Base-by-base conservation (phyloP, 768 basidiomycete species). In the Mycena epipterygia region DNA sequence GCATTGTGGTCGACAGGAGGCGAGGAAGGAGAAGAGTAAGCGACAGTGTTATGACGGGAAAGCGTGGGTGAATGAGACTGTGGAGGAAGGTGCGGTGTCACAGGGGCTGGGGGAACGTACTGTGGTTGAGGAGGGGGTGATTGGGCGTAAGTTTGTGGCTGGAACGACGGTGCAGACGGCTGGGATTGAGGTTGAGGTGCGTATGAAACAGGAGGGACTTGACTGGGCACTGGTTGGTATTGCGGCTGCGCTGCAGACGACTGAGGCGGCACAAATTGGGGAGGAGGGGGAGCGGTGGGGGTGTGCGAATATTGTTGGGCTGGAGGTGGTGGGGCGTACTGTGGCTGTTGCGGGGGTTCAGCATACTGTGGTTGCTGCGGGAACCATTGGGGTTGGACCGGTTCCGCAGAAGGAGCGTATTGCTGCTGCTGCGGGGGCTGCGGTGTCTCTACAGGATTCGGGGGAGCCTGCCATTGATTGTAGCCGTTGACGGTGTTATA, bases 381-480 rank as follows among this genome's bases (percentile, higher is more conserved):
- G 48, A 53, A 44, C 67, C 67, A 71, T 16, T 67, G 65, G 2
- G 74, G 72, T 42, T 72, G 62, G 52, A 63, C 67, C 9, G 73
- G 33, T 48, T 74, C 68, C 19, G 71, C 49, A 27, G 23, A 67
- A 21, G 64, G 21, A 14, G 59, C 53, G 33, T 72, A 77, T 7
- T 73, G 77, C 35, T 70, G 58, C 33, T 74, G 70, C 48, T 78
- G 77, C 32, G 67, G 74, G 33, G 71, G 64, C 32, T 68, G 59
- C 29, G 74, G 42, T 7, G 72, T 53, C 33, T 64, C 57, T 29
- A 74, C 64, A 23, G 79, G 42, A 52, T 76, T 73, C 41, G 62
- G 77, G 21, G 74, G 76, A 30, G 76, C 75, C n/a, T 76, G 73
- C 82, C 84, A 85, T 67, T 83, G 83, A 55, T 58, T 70, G 67